Conservation (phyloP, 176 grass and related monocot genomes). For the sorghum (Sorghum bicolor) region DNA sequence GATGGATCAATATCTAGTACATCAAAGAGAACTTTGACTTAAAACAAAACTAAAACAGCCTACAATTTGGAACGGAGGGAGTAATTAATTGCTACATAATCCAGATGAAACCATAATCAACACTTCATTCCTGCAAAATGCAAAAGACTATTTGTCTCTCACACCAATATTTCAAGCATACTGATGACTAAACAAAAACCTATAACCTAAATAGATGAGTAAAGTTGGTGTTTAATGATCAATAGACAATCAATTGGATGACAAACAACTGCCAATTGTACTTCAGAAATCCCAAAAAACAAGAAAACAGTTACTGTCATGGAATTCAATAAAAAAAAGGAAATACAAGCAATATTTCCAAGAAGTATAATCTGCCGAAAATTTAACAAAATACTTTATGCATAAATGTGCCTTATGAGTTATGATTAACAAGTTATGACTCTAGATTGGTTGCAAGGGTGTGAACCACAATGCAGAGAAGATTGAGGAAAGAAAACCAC, state of each 20-base stretch:
- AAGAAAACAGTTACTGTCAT: neutral
- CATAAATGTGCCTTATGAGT: neutral
- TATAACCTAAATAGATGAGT: neutral
- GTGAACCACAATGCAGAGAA: neutral
- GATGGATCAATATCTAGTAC: neutral
- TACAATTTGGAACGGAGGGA: neutral
- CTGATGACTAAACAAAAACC: conserved; percentile 18
- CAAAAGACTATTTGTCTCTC: neutral
- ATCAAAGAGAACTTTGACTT: neutral
- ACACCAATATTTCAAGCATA: neutral
- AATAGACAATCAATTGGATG: neutral
- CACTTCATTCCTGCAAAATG: neutral
- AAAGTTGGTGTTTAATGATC: neutral
- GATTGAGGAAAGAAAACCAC: neutral
- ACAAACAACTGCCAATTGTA: neutral
- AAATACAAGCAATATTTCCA: neutral
- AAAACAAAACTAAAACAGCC: neutral
- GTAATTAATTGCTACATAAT: conserved; percentile 11
- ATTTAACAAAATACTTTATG: neutral
- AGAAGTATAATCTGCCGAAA: neutral
- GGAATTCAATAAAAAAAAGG: neutral
- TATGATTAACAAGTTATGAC: neutral
- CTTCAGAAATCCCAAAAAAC: neutral
- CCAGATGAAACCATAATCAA: neutral
- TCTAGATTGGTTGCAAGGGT: neutral